Evolutionary conservation across 106 monocot species (phyloP), one percentile per base, ranked within the genome.

Genomic region (Vanilla planifolia): DNA sequence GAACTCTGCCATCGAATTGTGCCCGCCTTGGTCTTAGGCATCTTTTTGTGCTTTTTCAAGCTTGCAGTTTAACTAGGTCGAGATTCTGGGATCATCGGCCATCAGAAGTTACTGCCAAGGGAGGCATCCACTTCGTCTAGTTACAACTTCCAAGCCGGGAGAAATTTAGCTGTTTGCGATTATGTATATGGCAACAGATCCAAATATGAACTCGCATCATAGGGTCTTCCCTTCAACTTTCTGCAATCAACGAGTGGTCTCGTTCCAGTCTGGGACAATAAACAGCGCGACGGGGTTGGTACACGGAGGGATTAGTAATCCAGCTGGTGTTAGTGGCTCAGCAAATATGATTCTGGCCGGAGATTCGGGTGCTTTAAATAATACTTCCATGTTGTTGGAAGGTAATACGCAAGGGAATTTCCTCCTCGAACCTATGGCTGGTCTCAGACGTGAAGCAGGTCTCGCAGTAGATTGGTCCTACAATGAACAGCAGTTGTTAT

Each of bases 161-260:
- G 10, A 51, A 8, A 19, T 51, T 32, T 8, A 33, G 55, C 32
- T 55, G 6, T 17, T 57, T 36, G 14, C 47, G 46, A n/a, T 21
- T 3, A 63, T 64, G 67, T 63, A 56, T 15, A 86, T 90, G 90
- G 73, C 86, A 28, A 63, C 86, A 13, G 79, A 90, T 66, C 69
- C 73, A n/a, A 86, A 80, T 71, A 77, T 81, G 70, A 74, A 72
- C 55, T 80, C 85, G 60, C 61, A 76, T 19, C 78, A 71, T 35
- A 76, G 75, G 61, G 46, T 47, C 19, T 53, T 81, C 33, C 63
- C 79, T 4, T 66, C 74, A 22, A 76, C 83, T 10, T 75, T 71
- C 33, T 73, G 81, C 76, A 80, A 70, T 65, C 75, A 71, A 28
- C 75, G 67, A 24, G 61, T 84, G 43, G 73, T 84, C 43, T 81